Percentiles rank a stretch among this genome's conserved stretches.
Conservation (phyloP, 257 asterid genomes). For the Rehmannia glutinosa region DNA sequence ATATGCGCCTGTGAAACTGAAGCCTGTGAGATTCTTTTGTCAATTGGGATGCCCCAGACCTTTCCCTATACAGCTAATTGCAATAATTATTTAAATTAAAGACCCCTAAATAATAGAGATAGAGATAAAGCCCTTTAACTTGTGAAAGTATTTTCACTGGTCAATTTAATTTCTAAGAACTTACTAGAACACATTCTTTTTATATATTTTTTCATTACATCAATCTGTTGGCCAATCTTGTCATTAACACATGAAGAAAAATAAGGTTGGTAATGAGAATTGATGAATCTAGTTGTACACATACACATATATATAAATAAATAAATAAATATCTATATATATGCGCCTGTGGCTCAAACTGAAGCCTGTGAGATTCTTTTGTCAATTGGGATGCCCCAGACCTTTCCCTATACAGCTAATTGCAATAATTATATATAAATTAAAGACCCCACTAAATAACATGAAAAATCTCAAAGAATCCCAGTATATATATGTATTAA, state of each 20-base stretch:
- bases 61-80: conserved; percentile 11
- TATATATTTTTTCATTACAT: not conserved
- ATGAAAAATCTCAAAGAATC: conserved; percentile 15
- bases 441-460: conserved; percentile 11
- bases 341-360: too few species aligned
- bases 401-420: conserved; percentile 7
- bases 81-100: not conserved
- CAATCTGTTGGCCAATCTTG: not conserved
- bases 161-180: too few species aligned
- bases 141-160: too few species aligned
- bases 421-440: not conserved
- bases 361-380: too few species aligned
- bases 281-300: conserved; percentile 2
- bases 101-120: conserved; percentile 14
- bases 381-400: too few species aligned
- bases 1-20: too few species aligned
- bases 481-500: not conserved
- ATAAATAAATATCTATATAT: too few species aligned
- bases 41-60: too few species aligned
- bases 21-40: too few species aligned
- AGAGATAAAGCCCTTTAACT: too few species aligned
- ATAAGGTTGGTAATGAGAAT: not conserved
- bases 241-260: not conserved
- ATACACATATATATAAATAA: not conserved
- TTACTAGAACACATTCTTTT: not conserved